A percentile compares a stretch with the other conserved stretches of the same genome.
Evolutionary conservation across 2,329 filamentous ascomycete genomes (phyloP).

Genomic region (Simplicillium sp.): DNA sequence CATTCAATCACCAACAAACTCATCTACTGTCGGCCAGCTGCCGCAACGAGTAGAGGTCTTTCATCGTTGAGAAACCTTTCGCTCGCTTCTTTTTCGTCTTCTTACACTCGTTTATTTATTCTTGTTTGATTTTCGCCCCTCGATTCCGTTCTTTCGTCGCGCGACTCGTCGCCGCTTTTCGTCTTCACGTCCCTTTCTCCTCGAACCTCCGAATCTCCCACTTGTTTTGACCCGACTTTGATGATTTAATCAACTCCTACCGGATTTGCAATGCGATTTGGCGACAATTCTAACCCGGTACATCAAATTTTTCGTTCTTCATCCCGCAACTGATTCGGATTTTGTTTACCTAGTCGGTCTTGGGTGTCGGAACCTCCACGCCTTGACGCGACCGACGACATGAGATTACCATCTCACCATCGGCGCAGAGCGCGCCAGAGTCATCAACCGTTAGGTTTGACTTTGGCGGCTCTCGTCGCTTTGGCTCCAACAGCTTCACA

Average conservation of each 20-base stretch:
- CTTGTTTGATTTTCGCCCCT: conserved; percentile 1
- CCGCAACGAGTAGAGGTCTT: conserved; percentile 6
- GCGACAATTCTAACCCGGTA: too few species aligned
- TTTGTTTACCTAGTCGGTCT: too few species aligned
- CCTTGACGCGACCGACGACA: conserved; percentile 13
- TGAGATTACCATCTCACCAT: conserved; percentile 37
- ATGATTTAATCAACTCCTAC: too few species aligned
- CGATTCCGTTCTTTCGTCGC: background rate
- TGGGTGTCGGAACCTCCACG: too few species aligned
- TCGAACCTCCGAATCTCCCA: too few species aligned
- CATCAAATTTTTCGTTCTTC: too few species aligned
- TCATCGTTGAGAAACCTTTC: conserved; percentile 5
- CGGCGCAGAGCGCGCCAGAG: conserved; percentile 30
- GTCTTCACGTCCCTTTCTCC: background rate
- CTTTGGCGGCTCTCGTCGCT: conserved; percentile 29
- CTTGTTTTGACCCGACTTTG: too few species aligned
- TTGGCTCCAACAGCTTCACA: conserved; percentile 31
- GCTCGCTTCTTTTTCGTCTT: conserved; percentile 3
- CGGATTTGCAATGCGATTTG: too few species aligned
- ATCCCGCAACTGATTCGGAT: too few species aligned
- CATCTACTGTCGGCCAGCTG: conserved; percentile 7
- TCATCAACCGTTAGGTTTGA: conserved; percentile 13
- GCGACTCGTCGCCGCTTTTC: background rate
- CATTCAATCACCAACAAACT: conserved; percentile 5
- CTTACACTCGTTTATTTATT: conserved; percentile 6